phyloP scores from a whole-genome alignment of 257 asterid genomes.

The Leonotis leonurus region DNA sequence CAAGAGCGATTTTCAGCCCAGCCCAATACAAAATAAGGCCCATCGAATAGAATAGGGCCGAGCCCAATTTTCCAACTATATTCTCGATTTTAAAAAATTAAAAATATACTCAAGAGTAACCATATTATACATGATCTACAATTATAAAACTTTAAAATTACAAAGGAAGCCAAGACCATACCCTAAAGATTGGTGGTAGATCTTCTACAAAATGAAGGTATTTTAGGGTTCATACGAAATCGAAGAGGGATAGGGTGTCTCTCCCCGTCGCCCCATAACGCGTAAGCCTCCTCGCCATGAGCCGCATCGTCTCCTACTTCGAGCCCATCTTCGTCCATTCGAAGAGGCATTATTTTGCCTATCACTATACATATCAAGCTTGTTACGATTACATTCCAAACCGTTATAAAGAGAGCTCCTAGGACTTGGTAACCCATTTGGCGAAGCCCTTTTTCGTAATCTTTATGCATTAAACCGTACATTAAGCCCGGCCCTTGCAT shows the following conservation, averaged over 20 bases:
- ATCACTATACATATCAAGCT: constrained; percentile 47
- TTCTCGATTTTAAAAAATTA: too few species aligned
- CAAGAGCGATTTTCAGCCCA: too few species aligned
- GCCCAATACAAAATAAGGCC: too few species aligned
- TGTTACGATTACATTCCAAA: constrained; percentile 43
- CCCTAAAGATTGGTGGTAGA: neutral
- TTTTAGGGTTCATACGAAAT: constrained; percentile 48
- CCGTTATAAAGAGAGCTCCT: constrained; percentile 41
- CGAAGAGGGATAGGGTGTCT: constrained; percentile 45
- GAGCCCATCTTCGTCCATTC: constrained; percentile 52
- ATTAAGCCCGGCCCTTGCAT: constrained; percentile 36
- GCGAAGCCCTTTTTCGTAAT: constrained; percentile 20
- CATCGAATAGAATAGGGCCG: too few species aligned
- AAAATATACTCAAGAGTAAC: too few species aligned
- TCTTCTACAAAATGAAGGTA: constrained; percentile 41
- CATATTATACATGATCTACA: too few species aligned
- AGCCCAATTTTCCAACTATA: too few species aligned
- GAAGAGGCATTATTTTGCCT: constrained; percentile 23
- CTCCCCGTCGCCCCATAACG: constrained; percentile 50
- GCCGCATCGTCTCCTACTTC: constrained; percentile 54
- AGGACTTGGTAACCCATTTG: constrained; percentile 42
- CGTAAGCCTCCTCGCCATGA: constrained; percentile 56
- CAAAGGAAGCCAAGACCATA: neutral
- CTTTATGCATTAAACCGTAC: constrained; percentile 29
- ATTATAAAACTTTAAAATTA: neutral